A percentile compares a stretch with the other conserved stretches of the same genome.
These are phyloP conservation scores for Cytospora piceae DNA, from an alignment of 2,329 filamentous ascomycete species.

Conservation along the genomic window DNA sequence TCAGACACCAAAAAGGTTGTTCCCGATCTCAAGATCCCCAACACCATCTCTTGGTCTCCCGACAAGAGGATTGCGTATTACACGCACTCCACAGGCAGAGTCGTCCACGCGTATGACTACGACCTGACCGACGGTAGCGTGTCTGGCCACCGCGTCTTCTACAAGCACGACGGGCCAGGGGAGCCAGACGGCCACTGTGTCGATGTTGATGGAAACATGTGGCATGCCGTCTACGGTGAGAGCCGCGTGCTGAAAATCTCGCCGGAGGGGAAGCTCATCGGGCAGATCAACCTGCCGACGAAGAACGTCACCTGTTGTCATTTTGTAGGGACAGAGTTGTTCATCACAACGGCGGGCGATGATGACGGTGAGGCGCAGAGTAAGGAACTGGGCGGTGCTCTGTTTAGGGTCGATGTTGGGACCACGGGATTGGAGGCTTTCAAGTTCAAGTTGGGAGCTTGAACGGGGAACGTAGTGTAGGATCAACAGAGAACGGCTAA, in stretches of 20 bases:
- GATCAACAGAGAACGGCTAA: too few relatives aligned
- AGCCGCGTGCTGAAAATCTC: slow-evolving; percentile 75
- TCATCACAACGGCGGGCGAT: slow-evolving; percentile 76
- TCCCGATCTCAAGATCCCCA: slow-evolving; percentile 73
- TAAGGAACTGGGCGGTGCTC: slow-evolving; percentile 66
- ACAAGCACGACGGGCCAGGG: slow-evolving; percentile 66
- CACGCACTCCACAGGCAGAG: slow-evolving; percentile 73
- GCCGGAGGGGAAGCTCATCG: slow-evolving; percentile 70
- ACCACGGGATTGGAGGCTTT: slow-evolving; percentile 65
- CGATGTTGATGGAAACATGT: slow-evolving; percentile 83
- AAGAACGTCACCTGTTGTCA: slow-evolving; percentile 79
- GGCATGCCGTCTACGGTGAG: slow-evolving; percentile 85
- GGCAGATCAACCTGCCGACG: slow-evolving; percentile 76
- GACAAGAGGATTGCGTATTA: slow-evolving; percentile 78
- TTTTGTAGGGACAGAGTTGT: slow-evolving; percentile 75
- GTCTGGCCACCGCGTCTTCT: slow-evolving; percentile 72
- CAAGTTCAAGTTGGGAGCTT: slow-evolving; percentile 59
- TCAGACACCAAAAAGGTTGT: slow-evolving; percentile 59
- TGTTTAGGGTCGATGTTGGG: slow-evolving; percentile 80
- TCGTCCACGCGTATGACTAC: slow-evolving; percentile 78
- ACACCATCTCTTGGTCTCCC: slow-evolving; percentile 80
- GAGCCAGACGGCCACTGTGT: slow-evolving; percentile 85
- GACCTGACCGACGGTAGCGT: slow-evolving; percentile 64
- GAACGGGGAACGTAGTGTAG: not conserved
- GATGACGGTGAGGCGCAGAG: slow-evolving; percentile 68